Conservation (phyloP, 805 yeast genomes). For the Ogataea nonfermentans region DNA sequence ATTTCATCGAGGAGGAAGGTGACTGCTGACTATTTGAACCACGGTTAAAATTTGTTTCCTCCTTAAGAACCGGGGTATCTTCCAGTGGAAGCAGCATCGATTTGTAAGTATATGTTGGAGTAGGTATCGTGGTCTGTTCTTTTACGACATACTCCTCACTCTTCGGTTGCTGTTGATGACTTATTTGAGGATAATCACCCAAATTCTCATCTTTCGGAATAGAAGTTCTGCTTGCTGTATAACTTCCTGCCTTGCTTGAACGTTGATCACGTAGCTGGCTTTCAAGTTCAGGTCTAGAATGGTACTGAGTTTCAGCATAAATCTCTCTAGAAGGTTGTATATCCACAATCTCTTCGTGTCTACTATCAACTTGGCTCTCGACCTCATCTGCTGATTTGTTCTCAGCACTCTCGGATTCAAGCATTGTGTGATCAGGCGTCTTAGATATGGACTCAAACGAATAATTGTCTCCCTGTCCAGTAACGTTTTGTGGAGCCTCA, state of each 20-base stretch:
- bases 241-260: neutral
- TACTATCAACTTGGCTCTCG: neutral
- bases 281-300: too few relatives aligned
- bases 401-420: neutral
- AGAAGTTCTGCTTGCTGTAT: neutral
- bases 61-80: neutral
- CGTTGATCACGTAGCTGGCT: neutral
- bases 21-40: conserved; percentile 7
- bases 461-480: conserved; percentile 7
- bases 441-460: conserved; percentile 23
- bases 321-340: too few relatives aligned
- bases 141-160: too few relatives aligned
- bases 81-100: conserved; percentile 6
- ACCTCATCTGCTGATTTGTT: neutral
- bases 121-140: too few relatives aligned
- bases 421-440: conserved; percentile 20
- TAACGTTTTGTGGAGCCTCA: conserved; percentile 11
- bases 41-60: neutral
- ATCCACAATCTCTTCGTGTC: too few relatives aligned
- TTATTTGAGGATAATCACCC: too few relatives aligned
- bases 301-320: too few relatives aligned
- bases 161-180: too few relatives aligned
- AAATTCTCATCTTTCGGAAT: neutral
- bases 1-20: conserved; percentile 8
- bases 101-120: neutral